A percentile compares a stretch with the other conserved stretches of the same genome.
These are phyloP conservation scores for Leccinum subtestaceum DNA, from an alignment of 768 basidiomycete genomes.

Conservation along the genomic window DNA sequence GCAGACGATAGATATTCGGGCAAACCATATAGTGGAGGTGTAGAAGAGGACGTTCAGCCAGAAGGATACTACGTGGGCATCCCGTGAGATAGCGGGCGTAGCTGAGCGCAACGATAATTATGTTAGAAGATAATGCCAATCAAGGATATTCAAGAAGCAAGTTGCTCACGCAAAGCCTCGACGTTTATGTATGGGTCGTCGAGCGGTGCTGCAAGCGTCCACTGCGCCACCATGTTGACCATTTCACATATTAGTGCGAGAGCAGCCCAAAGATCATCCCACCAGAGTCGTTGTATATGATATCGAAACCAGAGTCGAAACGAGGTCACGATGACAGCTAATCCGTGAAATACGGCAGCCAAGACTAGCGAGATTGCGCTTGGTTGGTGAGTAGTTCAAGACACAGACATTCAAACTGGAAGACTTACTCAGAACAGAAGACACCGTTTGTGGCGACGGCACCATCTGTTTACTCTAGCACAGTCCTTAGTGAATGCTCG, in stretches of 20 bases:
- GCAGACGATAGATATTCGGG: conserved; percentile 25
- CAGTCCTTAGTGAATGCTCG: not conserved
- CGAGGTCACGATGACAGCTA: conserved; percentile 19
- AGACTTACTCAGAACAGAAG: conserved; percentile 19
- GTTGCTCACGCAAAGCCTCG: conserved; percentile 12
- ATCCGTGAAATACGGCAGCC: conserved; percentile 18
- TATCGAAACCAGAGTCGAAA: conserved; percentile 30
- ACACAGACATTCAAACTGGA: not conserved
- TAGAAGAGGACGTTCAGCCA: conserved; percentile 23
- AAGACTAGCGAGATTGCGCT: conserved; percentile 11
- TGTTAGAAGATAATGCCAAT: not conserved
- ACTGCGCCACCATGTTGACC: conserved; percentile 10
- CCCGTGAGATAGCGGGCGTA: conserved; percentile 12
- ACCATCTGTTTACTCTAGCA: conserved; percentile 4
- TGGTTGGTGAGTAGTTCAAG: not conserved
- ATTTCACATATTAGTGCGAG: conserved; percentile 13
- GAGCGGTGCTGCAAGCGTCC: conserved; percentile 26
- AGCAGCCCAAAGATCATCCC: conserved; percentile 29
- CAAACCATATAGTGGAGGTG: conserved; percentile 28
- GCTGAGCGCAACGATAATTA: conserved; percentile 28
- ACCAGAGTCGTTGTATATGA: conserved; percentile 25
- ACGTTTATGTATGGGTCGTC: conserved; percentile 17
- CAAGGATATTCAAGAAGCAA: not conserved
- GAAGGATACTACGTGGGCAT: conserved; percentile 15
- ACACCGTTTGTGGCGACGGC: conserved; percentile 14